Percentiles rank a stretch among this genome's conserved stretches.
These are phyloP conservation scores for Hymenoscyphus albidus DNA, from an alignment of 2,329 filamentous ascomycete species.

Conservation along the genomic window DNA sequence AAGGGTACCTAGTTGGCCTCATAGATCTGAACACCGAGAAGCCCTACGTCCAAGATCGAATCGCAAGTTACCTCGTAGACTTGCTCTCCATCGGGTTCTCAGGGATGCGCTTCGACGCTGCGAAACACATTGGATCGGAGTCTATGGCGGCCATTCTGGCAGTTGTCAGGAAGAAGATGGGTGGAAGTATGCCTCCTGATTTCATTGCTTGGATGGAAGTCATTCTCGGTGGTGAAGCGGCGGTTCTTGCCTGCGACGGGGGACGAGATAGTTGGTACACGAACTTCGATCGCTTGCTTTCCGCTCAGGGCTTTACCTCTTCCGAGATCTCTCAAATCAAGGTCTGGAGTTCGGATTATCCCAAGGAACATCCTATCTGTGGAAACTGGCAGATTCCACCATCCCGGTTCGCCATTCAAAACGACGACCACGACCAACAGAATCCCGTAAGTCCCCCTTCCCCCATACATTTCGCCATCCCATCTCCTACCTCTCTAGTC, in stretches of 20 bases:
- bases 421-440: conserved; percentile 35
- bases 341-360: conserved; percentile 33
- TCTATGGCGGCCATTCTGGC: conserved; percentile 30
- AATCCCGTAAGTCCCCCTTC: conserved; percentile 20
- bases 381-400: conserved; percentile 14
- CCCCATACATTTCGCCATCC: background rate
- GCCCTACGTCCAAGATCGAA: conserved; percentile 32
- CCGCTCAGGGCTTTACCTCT: conserved; percentile 23
- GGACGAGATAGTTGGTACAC: conserved; percentile 31
- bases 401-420: conserved; percentile 31
- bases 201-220: conserved; percentile 34
- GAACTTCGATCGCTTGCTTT: conserved; percentile 29
- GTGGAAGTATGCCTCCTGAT: conserved; percentile 30
- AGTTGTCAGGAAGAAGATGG: conserved; percentile 29
- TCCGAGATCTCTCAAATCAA: conserved; percentile 31
- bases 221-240: conserved; percentile 31
- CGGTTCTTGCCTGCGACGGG: conserved; percentile 29
- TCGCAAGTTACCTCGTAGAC: conserved; percentile 32
- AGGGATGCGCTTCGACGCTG: conserved; percentile 32
- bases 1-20: conserved; percentile 30
- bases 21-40: conserved; percentile 33
- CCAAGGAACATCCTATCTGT: conserved; percentile 26
- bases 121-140: conserved; percentile 32
- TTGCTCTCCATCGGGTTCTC: conserved; percentile 33
- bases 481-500: too few relatives aligned